Percentiles rank a stretch among this genome's conserved stretches.
phyloP scores from a whole-genome alignment of 2,329 filamentous ascomycete genomes.

The Rugonectria rugulosa region DNA sequence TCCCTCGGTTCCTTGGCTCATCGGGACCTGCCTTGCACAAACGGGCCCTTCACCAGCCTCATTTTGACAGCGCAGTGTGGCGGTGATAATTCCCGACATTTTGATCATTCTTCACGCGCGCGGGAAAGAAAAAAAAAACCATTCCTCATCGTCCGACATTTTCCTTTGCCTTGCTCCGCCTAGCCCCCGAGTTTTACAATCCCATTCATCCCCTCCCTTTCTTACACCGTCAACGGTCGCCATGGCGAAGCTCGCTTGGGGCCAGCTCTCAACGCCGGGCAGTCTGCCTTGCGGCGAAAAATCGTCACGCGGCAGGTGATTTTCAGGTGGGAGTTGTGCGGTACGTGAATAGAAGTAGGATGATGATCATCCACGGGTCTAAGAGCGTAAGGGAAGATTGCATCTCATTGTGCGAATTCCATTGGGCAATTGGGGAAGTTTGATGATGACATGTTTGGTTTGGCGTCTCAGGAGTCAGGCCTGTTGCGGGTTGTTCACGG shows the following conservation, averaged over 20 bases:
- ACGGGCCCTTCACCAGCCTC: too few species aligned
- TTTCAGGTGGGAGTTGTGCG: neutral
- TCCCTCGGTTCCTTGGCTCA: too few species aligned
- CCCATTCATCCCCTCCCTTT: too few species aligned
- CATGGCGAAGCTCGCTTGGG: neutral
- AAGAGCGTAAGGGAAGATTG: neutral
- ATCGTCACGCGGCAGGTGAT: neutral
- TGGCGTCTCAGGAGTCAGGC: neutral
- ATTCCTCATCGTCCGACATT: neutral
- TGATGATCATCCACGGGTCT: neutral
- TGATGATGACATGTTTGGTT: neutral
- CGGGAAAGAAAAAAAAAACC: too few species aligned
- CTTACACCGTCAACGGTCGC: neutral
- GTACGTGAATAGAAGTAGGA: neutral
- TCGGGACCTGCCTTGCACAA: too few species aligned
- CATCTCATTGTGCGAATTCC: neutral
- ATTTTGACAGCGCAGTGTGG: too few species aligned
- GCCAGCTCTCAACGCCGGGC: neutral
- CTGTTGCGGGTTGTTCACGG: constrained; percentile 2
- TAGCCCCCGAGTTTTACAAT: neutral
- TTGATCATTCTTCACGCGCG: neutral
- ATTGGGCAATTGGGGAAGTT: neutral
- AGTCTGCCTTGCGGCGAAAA: neutral
- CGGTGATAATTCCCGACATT: too few species aligned
- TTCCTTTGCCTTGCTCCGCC: neutral